These are phyloP conservation scores for Neonectria faginata DNA, from an alignment of 2,329 filamentous ascomycete genomes.

Conservation along the genomic window DNA sequence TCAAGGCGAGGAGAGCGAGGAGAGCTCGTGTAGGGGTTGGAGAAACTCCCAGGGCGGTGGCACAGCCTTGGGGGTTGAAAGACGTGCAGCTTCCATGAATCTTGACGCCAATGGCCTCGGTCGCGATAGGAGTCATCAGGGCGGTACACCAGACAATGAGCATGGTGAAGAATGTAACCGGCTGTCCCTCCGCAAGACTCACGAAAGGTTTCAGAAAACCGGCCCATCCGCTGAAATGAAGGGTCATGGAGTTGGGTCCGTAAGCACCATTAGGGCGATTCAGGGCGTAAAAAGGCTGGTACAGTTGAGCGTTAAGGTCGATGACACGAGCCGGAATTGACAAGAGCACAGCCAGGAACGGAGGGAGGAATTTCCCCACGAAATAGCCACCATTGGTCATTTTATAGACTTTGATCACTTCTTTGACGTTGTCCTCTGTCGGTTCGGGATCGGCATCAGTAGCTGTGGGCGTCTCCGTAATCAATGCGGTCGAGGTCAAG, in stretches of 20 bases:
- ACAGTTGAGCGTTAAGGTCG: slow-evolving; percentile 57
- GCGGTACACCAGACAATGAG: slow-evolving; percentile 42
- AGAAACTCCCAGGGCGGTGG: slow-evolving; percentile 41
- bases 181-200: slow-evolving; percentile 48
- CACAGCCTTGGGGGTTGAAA: slow-evolving; percentile 37
- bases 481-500: slow-evolving; percentile 20
- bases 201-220: slow-evolving; percentile 52
- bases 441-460: slow-evolving; percentile 2
- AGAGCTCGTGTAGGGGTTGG: slow-evolving; percentile 32
- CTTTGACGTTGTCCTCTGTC: slow-evolving; percentile 27
- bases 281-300: slow-evolving; percentile 60
- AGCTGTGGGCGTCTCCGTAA: slow-evolving; percentile 31
- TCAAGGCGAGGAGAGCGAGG: slow-evolving; percentile 37
- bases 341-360: slow-evolving; percentile 54
- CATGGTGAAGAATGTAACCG: slow-evolving; percentile 43
- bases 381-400: slow-evolving; percentile 50
- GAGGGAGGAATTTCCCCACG: slow-evolving; percentile 57
- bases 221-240: slow-evolving; percentile 55
- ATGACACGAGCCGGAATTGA: slow-evolving; percentile 58
- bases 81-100: slow-evolving; percentile 42
- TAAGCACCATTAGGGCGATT: slow-evolving; percentile 52
- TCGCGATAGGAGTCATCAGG: slow-evolving; percentile 38
- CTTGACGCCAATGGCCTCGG: slow-evolving; percentile 44
- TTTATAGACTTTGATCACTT: slow-evolving; percentile 32
- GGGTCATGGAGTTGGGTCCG: slow-evolving; percentile 57